These are phyloP conservation scores for Penicillium sp. DNA, from an alignment of 2,329 filamentous ascomycete species.

Conservation along the genomic window DNA sequence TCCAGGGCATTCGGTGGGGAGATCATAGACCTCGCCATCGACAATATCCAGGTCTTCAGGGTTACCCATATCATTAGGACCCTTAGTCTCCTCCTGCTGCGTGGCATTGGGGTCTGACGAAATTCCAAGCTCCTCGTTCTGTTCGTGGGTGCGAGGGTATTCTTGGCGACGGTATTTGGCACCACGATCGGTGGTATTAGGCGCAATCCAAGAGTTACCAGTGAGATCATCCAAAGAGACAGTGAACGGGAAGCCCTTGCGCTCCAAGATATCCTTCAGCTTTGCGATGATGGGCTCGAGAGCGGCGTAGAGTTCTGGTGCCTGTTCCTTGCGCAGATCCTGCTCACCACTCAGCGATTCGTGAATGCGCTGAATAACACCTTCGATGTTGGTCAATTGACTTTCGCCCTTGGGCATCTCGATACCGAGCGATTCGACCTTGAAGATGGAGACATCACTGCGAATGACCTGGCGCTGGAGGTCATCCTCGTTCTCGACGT, in stretches of 20 bases:
- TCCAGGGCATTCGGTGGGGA: conserved; percentile 87
- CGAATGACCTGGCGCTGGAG: conserved; percentile 88
- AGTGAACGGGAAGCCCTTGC: conserved; percentile 81
- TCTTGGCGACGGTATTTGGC: conserved; percentile 87
- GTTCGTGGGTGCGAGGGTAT: conserved; percentile 76
- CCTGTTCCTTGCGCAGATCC: conserved; percentile 72
- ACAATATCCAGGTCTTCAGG: conserved; percentile 76
- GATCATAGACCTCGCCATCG: conserved; percentile 88
- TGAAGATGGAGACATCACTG: conserved; percentile 80
- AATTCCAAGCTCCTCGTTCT: conserved; percentile 83
- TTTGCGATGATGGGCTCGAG: conserved; percentile 73
- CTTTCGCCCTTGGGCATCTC: conserved; percentile 90
- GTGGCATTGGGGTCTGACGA: conserved; percentile 45
- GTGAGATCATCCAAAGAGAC: conserved; percentile 85
- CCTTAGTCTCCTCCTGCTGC: conserved; percentile 25
- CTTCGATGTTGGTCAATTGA: conserved; percentile 91
- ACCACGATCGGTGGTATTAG: conserved; percentile 70
- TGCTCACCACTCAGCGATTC: conserved; percentile 81
- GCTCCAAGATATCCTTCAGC: conserved; percentile 73
- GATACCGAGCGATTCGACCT: conserved; percentile 86
- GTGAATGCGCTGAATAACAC: conserved; percentile 73
- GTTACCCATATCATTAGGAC: conserved; percentile 43
- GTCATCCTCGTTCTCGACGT: conserved; percentile 70
- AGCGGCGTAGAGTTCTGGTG: conserved; percentile 76
- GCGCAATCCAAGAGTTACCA: conserved; percentile 95